Base-by-base conservation (phyloP, 1,139 yeast genomes). In the Protomyces inouyei region DNA sequence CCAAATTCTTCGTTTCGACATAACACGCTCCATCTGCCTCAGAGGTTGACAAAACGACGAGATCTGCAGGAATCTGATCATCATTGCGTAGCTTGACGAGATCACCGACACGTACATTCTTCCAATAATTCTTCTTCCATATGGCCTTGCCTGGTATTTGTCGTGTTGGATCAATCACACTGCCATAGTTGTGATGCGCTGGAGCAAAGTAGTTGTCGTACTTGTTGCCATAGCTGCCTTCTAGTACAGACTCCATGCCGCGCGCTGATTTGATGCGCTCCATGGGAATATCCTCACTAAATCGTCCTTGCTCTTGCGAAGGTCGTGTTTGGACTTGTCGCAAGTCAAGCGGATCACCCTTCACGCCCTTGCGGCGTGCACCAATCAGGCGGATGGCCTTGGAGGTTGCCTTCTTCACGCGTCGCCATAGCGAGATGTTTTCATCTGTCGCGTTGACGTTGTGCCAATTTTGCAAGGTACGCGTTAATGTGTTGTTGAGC, bases 11-110 rank as follows among this genome's bases (percentile, higher is more conserved):
- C 0, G 98, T 93, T 75, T 93, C 98, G 52, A 92, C 85, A 72
- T 86, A 92, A 76, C 98, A 92, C 55, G 87, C 91, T 52, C 96
- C 96, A 73, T 93, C 98, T 0, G 82, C 75, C 73, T 92, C 97
- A 0, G 96, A 87, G 0, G 96, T 85, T 1, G 96, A 83, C 54
- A 93, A 73, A 37, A 92, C 77, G 18, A 90, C 81, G 45, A 92
- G 76, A 77, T 93, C 98, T 9, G 97, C 97, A 1, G 98, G 98
- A 35, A 93, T 85, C 76, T 90, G 95, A 74, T 92, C 97, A 73
- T 93, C 87, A 68, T 87, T 86, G 71, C 89, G 83, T 23, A 93
- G 82, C 70, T 97, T 83, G 56, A 93, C 84, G 69, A 91, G 81
- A 72, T 92, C 97, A 67, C 98, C 98, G 36, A 92, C 97, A 65